Conservation (phyloP, 805 yeast genomes). For the Candida parachauliodes region DNA sequence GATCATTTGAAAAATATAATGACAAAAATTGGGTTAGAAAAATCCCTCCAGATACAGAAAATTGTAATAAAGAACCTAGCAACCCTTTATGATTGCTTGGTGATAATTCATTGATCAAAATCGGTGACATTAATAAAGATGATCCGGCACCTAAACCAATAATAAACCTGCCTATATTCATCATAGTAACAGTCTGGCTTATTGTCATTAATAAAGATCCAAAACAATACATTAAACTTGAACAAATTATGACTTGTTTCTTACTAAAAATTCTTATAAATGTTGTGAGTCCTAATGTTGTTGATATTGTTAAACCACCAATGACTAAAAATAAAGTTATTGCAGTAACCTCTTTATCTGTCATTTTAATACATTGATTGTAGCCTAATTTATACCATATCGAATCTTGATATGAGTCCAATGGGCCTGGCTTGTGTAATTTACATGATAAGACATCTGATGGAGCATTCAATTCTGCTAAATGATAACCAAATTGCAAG, state of each 20-base stretch:
- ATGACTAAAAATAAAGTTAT: constrained; percentile 33
- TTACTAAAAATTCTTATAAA: constrained; percentile 24
- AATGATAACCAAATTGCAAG: constrained; percentile 37
- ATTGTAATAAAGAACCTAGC: constrained; percentile 36
- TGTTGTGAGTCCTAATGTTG: constrained; percentile 24
- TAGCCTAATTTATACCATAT: constrained; percentile 23
- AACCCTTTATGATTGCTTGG: constrained; percentile 41
- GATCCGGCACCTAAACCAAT: constrained; percentile 39
- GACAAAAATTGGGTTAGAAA: constrained; percentile 31
- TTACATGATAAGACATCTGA: constrained; percentile 26
- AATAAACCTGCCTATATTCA: constrained; percentile 31
- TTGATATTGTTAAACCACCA: constrained; percentile 33
- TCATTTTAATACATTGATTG: constrained; percentile 28
- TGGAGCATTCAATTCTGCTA: constrained; percentile 37
- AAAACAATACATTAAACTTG: constrained; percentile 18
- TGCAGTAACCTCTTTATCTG: constrained; percentile 16
- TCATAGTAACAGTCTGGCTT: constrained; percentile 15
- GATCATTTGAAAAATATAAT: constrained; percentile 29
- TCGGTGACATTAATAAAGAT: constrained; percentile 38
- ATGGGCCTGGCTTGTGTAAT: constrained; percentile 17
- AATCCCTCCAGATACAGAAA: constrained; percentile 38
- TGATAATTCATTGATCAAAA: constrained; percentile 37
- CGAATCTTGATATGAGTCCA: constrained; percentile 19
- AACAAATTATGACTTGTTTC: constrained; percentile 17
- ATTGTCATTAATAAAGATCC: constrained; percentile 29